Evolutionary conservation across 192 early-diverging fungal species (phyloP).

Genomic region (Podila clonocystis): DNA sequence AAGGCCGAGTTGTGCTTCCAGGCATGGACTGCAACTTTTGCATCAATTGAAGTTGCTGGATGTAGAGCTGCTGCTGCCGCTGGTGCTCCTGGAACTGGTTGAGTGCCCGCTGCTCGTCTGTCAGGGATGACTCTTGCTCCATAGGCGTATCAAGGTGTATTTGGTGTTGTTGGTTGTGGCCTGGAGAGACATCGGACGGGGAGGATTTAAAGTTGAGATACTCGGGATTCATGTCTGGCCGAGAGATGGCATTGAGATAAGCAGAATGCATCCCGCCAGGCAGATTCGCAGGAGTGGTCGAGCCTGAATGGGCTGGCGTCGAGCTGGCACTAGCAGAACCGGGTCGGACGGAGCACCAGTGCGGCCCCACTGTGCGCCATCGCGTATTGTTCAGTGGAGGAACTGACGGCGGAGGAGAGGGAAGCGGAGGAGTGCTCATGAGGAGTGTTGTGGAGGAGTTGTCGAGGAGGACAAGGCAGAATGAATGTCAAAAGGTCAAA

Average conservation of each 20-base stretch:
- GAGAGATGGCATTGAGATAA: slow-evolving; percentile 35
- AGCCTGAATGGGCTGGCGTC: not conserved
- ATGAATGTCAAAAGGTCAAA: not conserved
- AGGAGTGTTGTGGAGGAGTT: not conserved
- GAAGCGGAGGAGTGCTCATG: not conserved
- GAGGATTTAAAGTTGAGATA: not conserved
- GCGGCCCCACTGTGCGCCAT: slow-evolving; percentile 32
- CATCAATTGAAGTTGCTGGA: slow-evolving; percentile 30
- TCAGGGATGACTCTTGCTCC: not conserved
- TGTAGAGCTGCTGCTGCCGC: slow-evolving; percentile 37
- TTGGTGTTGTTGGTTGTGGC: slow-evolving; percentile 6
- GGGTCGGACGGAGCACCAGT: slow-evolving; percentile 41
- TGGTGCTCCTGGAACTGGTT: slow-evolving; percentile 34
- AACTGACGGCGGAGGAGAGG: not conserved
- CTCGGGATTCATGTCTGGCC: slow-evolving; percentile 16
- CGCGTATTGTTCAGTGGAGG: not conserved
- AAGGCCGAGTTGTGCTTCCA: slow-evolving; percentile 16
- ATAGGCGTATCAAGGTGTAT: not conserved
- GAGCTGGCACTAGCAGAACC: not conserved
- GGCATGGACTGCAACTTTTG: slow-evolving; percentile 27
- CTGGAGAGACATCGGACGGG: slow-evolving; percentile 8
- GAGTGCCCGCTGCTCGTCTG: slow-evolving; percentile 36
- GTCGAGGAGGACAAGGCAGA: not conserved
- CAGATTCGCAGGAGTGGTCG: not conserved
- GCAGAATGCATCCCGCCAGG: slow-evolving; percentile 34